Base-by-base conservation (phyloP, 495 filamentous ascomycete genomes). In the Lophium mytilinum region DNA sequence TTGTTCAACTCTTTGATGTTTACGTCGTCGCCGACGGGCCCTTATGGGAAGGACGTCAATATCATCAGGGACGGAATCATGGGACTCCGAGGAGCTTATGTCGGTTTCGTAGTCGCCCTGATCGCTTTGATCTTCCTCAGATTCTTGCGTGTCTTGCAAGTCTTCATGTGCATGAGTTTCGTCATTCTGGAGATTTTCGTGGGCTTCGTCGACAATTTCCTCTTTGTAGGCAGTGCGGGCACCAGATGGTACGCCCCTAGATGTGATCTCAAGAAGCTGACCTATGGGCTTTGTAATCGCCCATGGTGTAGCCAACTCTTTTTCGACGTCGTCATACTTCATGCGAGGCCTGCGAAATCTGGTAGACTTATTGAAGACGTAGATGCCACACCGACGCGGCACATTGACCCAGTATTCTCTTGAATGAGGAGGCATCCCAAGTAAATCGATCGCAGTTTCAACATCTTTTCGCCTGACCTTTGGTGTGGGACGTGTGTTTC, bases 381-480 rank as follows among this genome's bases (percentile, higher is more conserved):
- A 63, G 6, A 90, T 56, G 34, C 76, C 69, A 59, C 84, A 76
- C 58, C 83, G 76, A 52, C 86, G 76, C 7, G 87, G 76, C 33
- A 77, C 67, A 2, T 67, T 68, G n/a, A 73, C 71, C 82, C 88
- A 89, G 50, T 82, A 83, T 11, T 80, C 70, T 12, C 62, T 62
- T 7, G 64, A 68, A 49, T 80, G 69, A 4, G 53, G 46, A 35
- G 70, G 60, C 54, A 87, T 58, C 0, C 76, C 73, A 0, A 87
- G 67, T 0, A 79, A 78, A 10, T 83, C 72, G 1, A 82, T 66
- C 0, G 89, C 88, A 1, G 85, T 81, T 19, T 72, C 63, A 0
- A 92, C 86, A 64, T 95, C 90, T 41, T 72, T 68, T 3, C 52
- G 60, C 51, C 71, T 78, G 24, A 93, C 77, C 0, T 71, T 45